phyloP scores from a whole-genome alignment of 2,329 filamentous ascomycete genomes.

The Coniochaeta pulveracea region DNA sequence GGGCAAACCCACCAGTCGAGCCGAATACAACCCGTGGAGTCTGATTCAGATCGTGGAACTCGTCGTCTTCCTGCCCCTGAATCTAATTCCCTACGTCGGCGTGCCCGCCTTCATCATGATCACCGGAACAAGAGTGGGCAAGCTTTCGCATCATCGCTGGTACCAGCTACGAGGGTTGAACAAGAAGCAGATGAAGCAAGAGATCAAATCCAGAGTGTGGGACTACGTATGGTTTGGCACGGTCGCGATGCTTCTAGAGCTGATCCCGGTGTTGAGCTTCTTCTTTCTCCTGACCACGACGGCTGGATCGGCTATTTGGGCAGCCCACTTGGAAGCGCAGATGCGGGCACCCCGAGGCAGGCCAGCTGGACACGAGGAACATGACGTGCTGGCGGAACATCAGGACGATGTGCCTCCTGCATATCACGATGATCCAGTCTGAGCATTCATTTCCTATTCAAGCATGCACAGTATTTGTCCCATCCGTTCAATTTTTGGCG shows the following conservation, averaged over 20 bases:
- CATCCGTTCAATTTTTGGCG: constrained; percentile 1
- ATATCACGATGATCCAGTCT: constrained; percentile 5
- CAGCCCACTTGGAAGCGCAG: constrained; percentile 60
- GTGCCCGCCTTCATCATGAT: constrained; percentile 78
- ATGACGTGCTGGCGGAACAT: constrained; percentile 11
- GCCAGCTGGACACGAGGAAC: constrained; percentile 3
- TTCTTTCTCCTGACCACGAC: constrained; percentile 86
- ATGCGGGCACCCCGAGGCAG: constrained; percentile 11
- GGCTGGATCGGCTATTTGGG: constrained; percentile 79
- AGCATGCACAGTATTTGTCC: constrained; percentile 2
- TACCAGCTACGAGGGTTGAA: constrained; percentile 68
- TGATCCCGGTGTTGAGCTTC: constrained; percentile 87
- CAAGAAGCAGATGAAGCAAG: constrained; percentile 61
- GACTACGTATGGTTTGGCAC: constrained; percentile 93
- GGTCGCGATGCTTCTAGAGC: constrained; percentile 69
- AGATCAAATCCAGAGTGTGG: constrained; percentile 56
- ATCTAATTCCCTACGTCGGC: constrained; percentile 75
- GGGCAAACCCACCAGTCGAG: constrained; percentile 66
- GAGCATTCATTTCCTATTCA: neutral
- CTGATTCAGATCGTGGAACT: constrained; percentile 85
- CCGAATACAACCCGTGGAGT: constrained; percentile 81
- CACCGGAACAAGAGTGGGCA: constrained; percentile 78
- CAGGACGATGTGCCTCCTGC: constrained; percentile 7
- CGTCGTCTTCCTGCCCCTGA: constrained; percentile 67
- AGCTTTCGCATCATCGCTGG: constrained; percentile 84